Evolutionary conservation across 768 basidiomycete species (phyloP), one percentile per base, ranked within the genome.

Genomic region (Solioccasus polychromus): DNA sequence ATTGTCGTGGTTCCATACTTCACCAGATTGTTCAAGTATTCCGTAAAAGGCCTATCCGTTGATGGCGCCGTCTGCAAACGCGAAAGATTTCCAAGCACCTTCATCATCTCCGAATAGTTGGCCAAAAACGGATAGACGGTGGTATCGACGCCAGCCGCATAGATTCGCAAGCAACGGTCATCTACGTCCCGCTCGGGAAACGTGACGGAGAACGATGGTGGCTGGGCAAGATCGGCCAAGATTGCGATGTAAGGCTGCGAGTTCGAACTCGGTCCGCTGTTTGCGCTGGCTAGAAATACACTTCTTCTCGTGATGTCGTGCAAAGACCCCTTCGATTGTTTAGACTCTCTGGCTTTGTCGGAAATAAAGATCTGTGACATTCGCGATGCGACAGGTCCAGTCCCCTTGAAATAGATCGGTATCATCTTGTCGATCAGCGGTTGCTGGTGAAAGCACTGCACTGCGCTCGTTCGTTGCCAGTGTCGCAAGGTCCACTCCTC

Each of bases 341-440:
- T 8, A 6, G 40, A 32, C 5, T 31, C 1, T 18, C 32, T 23
- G 30, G 24, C 37, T 14, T 43, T 51, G 12, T 48, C 46, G 8
- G 41, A 47, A 20, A 51, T 31, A 22, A 48, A 48, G 8, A 48
- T 47, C 17, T 48, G 46, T 8, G 46, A 51, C 6, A 32, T 24
- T 15, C 8, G n/a, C 24, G 24, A 38, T 26, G 12, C 20, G 20
- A 15, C 22, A 20, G 35, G n/a, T 26, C n/a, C 11, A 24, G n/a
- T 26, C 3, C 9, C 45, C 6, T 52, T 35, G 34, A 44, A 52
- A 34, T 43, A 48, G 3, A 51, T 44, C 7, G 42, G 46, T n/a
- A 52, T 48, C 31, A 31, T 42, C 18, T 51, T 47, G 22, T 51
- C 32, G 36, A 51, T 15, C 9, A 28, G 29, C 4, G 42, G 50